Percentiles rank a stretch among this genome's conserved stretches.
phyloP scores from a whole-genome alignment of 345 rosid genomes.

The Ceriops tagal region DNA sequence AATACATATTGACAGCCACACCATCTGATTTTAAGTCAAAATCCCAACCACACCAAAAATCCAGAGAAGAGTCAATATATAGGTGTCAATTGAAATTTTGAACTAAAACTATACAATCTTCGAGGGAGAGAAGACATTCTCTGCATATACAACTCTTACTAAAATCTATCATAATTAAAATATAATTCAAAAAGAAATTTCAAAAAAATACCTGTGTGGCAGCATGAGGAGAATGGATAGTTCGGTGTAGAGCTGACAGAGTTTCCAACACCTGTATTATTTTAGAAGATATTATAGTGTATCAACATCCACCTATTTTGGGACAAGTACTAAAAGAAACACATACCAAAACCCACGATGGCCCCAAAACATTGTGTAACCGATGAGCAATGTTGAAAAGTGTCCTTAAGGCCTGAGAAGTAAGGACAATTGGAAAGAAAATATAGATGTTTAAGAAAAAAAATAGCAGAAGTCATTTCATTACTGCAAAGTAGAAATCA shows the following conservation, averaged over 20 bases:
- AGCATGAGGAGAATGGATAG: slow-evolving; percentile 96
- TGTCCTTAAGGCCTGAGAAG: slow-evolving; percentile 77
- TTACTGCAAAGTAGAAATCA: neutral
- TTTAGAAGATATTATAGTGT: slow-evolving; percentile 14
- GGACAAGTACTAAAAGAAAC: neutral
- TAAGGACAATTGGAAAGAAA: slow-evolving; percentile 32
- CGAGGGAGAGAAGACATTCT: neutral
- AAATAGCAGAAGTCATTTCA: slow-evolving; percentile 10
- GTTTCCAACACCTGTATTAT: slow-evolving; percentile 84
- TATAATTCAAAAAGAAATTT: neutral
- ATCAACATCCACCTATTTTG: neutral
- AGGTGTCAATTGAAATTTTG: neutral
- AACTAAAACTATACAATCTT: too few species aligned
- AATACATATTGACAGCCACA: neutral
- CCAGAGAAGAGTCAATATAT: neutral
- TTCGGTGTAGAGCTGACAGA: slow-evolving; percentile 82
- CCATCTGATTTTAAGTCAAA: neutral
- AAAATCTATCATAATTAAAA: slow-evolving; percentile 6
- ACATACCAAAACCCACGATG: slow-evolving; percentile 99
- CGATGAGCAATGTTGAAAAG: slow-evolving; percentile 96
- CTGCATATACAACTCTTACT: neutral
- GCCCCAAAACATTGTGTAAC: slow-evolving; percentile 89
- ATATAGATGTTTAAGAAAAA: slow-evolving; percentile 10
- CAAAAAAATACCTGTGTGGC: slow-evolving; percentile 72
- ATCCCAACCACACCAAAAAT: neutral